These are phyloP conservation scores for Yamagishiella unicocca DNA, from an alignment of 139 green algal species.

Conservation along the genomic window DNA sequence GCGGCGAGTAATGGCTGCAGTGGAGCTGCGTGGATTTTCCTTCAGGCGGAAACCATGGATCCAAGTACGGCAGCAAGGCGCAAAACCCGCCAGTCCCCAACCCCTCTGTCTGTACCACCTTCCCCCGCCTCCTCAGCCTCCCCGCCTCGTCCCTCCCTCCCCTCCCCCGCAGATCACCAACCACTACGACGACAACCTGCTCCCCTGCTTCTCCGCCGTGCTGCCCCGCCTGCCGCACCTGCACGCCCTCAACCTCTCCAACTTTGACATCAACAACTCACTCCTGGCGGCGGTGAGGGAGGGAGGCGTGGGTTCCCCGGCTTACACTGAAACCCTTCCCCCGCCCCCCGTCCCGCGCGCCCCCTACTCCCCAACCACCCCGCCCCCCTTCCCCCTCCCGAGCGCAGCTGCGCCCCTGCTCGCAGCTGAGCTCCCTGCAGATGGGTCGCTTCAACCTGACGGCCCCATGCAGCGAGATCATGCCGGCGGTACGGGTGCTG, in stretches of 20 bases:
- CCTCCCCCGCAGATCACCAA: constrained; percentile 37
- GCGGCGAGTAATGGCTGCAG: not conserved
- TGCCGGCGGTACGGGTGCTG: constrained; percentile 16
- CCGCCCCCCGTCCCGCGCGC: not conserved
- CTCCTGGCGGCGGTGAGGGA: constrained; percentile 22
- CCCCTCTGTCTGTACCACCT: not conserved
- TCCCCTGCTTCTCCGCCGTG: constrained; percentile 29
- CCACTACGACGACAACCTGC: constrained; percentile 49
- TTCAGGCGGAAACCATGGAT: too few species aligned
- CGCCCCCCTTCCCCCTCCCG: not conserved
- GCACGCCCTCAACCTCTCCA: constrained; percentile 32
- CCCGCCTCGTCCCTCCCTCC: not conserved
- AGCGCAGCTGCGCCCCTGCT: constrained; percentile 38
- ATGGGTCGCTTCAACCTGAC: constrained; percentile 29
- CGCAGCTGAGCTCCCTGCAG: not conserved
- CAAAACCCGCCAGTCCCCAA: not conserved
- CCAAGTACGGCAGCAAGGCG: too few species aligned
- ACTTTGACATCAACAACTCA: constrained; percentile 44
- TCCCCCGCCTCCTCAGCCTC: not conserved
- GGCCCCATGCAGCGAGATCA: not conserved
- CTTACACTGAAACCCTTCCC: not conserved
- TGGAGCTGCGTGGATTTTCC: not conserved
- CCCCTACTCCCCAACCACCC: not conserved
- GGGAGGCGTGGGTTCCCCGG: not conserved
- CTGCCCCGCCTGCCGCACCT: constrained; percentile 23